phyloP scores from a whole-genome alignment of 176 grass and related monocot species.

The Aegilops bicornis region DNA sequence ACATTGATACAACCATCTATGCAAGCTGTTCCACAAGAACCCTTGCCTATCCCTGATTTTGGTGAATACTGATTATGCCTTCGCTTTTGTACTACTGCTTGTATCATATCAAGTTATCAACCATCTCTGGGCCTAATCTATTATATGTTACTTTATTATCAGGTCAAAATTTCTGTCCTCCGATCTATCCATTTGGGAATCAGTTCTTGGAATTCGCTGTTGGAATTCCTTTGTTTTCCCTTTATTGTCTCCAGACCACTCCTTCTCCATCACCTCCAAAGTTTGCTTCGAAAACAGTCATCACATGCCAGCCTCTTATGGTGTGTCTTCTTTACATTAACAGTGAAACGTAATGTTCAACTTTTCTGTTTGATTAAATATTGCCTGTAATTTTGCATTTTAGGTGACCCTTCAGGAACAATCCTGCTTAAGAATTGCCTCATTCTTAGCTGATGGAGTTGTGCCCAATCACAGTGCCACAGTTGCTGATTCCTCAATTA shows the following conservation, averaged over 20 bases:
- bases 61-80: conserved; percentile 47
- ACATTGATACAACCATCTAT: conserved; percentile 98
- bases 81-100: conserved; percentile 21
- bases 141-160: conserved; percentile 31
- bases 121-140: conserved; percentile 18
- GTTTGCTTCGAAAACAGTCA: conserved; percentile 90
- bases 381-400: conserved; percentile 25
- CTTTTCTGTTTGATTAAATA: conserved; percentile 38
- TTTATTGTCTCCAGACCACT: conserved; percentile 90
- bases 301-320: conserved; percentile 83
- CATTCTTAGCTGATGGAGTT: conserved; percentile 96
- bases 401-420: conserved; percentile 95
- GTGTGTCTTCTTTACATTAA: conserved; percentile 45
- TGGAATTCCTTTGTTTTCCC: conserved; percentile 78
- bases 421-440: conserved; percentile 94
- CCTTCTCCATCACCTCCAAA: conserved; percentile 93
- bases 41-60: conserved; percentile 74
- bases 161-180: conserved; percentile 95
- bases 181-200: conserved; percentile 86
- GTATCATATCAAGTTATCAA: conserved; percentile 4
- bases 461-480: conserved; percentile 46
- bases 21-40: conserved; percentile 58
- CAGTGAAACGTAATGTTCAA: conserved; percentile 1
- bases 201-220: conserved; percentile 57
- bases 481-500: conserved; percentile 71